A percentile compares a stretch with the other conserved stretches of the same genome.
Evolutionary conservation across 2,329 filamentous ascomycete genomes (phyloP).

Genomic region (Sphaerulina populicola): DNA sequence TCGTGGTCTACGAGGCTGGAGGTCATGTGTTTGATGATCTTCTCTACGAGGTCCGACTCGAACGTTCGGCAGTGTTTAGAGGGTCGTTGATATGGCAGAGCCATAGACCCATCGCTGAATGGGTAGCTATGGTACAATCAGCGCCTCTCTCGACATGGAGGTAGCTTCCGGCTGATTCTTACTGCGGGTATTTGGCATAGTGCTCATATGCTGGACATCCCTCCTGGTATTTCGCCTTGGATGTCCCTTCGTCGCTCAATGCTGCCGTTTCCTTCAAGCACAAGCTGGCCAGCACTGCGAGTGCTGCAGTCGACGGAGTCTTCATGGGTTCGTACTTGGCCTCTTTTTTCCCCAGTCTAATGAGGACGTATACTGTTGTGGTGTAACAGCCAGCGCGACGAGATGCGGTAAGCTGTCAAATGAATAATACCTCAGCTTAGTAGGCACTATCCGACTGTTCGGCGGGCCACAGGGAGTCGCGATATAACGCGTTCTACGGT

Average conservation of each 20-base stretch:
- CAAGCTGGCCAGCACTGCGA: conserved; percentile 27
- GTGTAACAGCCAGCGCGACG: no score
- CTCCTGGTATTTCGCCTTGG: conserved; percentile 30
- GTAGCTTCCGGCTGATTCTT: conserved; percentile 8
- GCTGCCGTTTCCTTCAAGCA: conserved; percentile 23
- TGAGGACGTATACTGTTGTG: no score
- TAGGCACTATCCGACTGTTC: no score
- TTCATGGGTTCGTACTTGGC: conserved; percentile 16
- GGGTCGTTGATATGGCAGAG: conserved; percentile 79
- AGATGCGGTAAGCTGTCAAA: no score
- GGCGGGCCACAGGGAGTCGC: no score
- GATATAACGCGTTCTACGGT: no score
- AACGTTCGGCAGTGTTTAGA: conserved; percentile 78
- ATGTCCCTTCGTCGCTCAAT: conserved; percentile 19
- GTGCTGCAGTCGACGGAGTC: conserved; percentile 22
- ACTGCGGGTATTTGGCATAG: conserved; percentile 35
- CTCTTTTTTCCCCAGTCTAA: neutral
- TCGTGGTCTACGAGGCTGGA: conserved; percentile 74
- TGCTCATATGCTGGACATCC: conserved; percentile 36
- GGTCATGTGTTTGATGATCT: conserved; percentile 76
- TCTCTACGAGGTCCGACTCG: conserved; percentile 74
- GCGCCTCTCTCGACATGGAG: neutral
- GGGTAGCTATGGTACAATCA: conserved; percentile 52
- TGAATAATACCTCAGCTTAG: no score
- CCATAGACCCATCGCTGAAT: conserved; percentile 67